Percentiles rank a stretch among this genome's conserved stretches.
Conservation (phyloP, 495 filamentous ascomycete species). For the Annulohypoxylon nitens region DNA sequence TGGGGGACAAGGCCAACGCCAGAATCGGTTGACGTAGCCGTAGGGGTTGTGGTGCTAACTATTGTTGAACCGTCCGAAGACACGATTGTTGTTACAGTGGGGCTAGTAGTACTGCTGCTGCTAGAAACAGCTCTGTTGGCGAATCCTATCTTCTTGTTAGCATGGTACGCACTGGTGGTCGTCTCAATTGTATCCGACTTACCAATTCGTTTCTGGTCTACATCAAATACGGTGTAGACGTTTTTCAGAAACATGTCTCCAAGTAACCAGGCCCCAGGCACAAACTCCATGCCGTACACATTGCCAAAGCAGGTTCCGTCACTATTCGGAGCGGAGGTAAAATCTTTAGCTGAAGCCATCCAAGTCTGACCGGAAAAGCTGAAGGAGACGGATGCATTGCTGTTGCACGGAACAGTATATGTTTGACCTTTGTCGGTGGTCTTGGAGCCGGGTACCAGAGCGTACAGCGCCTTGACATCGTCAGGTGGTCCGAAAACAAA, state of each 20-base stretch:
- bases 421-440: slow-evolving; percentile 61
- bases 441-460: slow-evolving; percentile 70
- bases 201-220: slow-evolving; percentile 69
- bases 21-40: slow-evolving; percentile 15
- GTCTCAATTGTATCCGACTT: slow-evolving; percentile 36
- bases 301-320: slow-evolving; percentile 72
- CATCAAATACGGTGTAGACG: slow-evolving; percentile 89
- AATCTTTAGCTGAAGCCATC: slow-evolving; percentile 75
- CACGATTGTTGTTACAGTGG: slow-evolving; percentile 25
- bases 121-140: slow-evolving; percentile 50
- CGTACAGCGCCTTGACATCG: slow-evolving; percentile 75
- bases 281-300: slow-evolving; percentile 66
- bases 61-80: slow-evolving; percentile 32
- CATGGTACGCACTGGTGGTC: neutral
- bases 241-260: slow-evolving; percentile 91
- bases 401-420: slow-evolving; percentile 77
- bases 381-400: slow-evolving; percentile 58
- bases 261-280: slow-evolving; percentile 73
- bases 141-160: slow-evolving; percentile 53
- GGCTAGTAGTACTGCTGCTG: slow-evolving; percentile 15
- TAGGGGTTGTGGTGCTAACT: slow-evolving; percentile 32
- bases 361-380: slow-evolving; percentile 68
- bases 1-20: slow-evolving; percentile 36
- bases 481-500: slow-evolving; percentile 74
- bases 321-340: slow-evolving; percentile 64